phyloP scores from a whole-genome alignment of 306 rosid genomes.

The Prunus salicina region DNA sequence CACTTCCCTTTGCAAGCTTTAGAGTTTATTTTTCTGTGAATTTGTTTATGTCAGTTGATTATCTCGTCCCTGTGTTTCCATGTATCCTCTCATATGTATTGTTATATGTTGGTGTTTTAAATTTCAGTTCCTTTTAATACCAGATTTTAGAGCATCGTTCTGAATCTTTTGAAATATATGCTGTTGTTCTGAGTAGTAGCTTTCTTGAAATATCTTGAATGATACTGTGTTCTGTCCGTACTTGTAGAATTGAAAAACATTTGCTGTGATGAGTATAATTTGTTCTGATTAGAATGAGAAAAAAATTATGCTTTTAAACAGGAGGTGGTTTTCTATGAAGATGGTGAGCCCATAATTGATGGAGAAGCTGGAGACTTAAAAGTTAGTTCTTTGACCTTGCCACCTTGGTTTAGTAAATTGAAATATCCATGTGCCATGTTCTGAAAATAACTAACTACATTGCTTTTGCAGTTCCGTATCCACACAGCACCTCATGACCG shows the following conservation, averaged over 20 bases:
- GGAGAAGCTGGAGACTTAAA: slow-evolving; percentile 96
- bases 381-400: slow-evolving; percentile 43
- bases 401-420: slow-evolving; percentile 13
- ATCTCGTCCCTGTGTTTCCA: background rate
- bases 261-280: background rate
- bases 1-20: slow-evolving; percentile 3
- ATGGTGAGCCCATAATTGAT: slow-evolving; percentile 91
- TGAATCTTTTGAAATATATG: background rate
- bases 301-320: slow-evolving; percentile 18
- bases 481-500: slow-evolving; percentile 79
- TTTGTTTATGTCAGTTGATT: background rate
- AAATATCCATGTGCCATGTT: slow-evolving; percentile 14
- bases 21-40: background rate
- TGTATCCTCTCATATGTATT: background rate
- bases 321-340: slow-evolving; percentile 98
- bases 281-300: background rate
- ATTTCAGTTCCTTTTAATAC: background rate
- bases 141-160: background rate
- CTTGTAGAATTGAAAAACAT: background rate
- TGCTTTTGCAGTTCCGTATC: slow-evolving; percentile 73
- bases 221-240: background rate
- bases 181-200: background rate
- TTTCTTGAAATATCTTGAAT: background rate
- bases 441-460: slow-evolving; percentile 23
- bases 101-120: background rate